These are phyloP conservation scores for Paecilomyces variotii DNA, from an alignment of 2,329 filamentous ascomycete species.

Conservation along the genomic window DNA sequence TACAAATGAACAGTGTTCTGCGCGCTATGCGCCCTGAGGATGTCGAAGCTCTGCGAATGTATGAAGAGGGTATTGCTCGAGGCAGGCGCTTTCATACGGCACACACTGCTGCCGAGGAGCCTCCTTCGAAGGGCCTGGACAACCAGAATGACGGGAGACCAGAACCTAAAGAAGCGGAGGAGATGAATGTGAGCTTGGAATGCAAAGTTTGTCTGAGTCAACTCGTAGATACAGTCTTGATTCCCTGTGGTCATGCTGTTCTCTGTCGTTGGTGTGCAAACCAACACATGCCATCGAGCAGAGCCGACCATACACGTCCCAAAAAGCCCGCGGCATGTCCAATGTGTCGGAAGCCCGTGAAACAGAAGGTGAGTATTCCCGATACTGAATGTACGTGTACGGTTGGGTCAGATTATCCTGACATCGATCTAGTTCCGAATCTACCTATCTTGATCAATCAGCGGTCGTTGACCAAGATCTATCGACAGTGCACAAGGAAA, in stretches of 20 bases:
- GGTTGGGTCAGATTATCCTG: background rate
- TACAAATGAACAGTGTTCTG: constrained; percentile 7
- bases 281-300: constrained; percentile 39
- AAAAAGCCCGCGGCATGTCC: constrained; percentile 15
- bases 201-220: constrained; percentile 49
- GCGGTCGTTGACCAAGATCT: background rate
- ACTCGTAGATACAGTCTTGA: constrained; percentile 42
- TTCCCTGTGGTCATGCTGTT: constrained; percentile 48
- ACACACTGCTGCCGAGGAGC: background rate
- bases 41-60: constrained; percentile 5
- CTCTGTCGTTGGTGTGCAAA: constrained; percentile 51
- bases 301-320: constrained; percentile 22
- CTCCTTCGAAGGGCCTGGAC: constrained; percentile 33
- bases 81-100: constrained; percentile 1
- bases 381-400: background rate
- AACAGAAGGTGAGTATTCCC: constrained; percentile 16
- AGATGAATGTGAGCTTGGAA: constrained; percentile 43
- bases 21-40: constrained; percentile 7
- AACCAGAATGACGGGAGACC: constrained; percentile 39
- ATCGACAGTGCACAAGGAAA: background rate
- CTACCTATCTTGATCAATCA: constrained; percentile 1
- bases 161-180: constrained; percentile 38
- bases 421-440: constrained; percentile 3
- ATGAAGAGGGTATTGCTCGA: constrained; percentile 4
- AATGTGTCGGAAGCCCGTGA: constrained; percentile 20